Base-by-base conservation (phyloP, 129 eudicot species). In the Tagetes erecta region DNA sequence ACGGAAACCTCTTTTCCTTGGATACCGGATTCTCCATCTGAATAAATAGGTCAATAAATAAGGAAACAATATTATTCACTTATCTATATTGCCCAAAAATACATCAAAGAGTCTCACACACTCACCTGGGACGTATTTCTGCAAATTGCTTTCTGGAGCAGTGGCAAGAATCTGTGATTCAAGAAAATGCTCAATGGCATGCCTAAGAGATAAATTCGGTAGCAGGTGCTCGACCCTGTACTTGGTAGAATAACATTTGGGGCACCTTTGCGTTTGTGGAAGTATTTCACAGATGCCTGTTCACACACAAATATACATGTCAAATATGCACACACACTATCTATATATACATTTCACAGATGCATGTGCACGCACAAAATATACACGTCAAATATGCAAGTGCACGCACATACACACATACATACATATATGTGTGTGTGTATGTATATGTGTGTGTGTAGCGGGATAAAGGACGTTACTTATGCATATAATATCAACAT, bases 21-120 rank as follows among this genome's bases (percentile, higher is more conserved):
- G 71, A 90, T 88, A 65, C 95, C 92, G 75, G 98, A 93, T 86
- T 93, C 98, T 66, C 90, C 95, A 81, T 93, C 98, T 93, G 88
- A 67, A 84, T 40, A 8, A 31, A 33, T 31, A 47, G 34, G 40
- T 66, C 35, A 6, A 78, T 68, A 14, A 68, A 40, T 83, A 5
- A 34, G 27, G 44, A 31, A 13, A 20, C 41, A 30, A 13, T 37
- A 40, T 66, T 30, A 50, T 53, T 30, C 34, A 45, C 31, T 20
- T 44, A 13, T 36, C 45, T 36, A 62, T 6, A 71, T 58, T 5
- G 46, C 41, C 64, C 45, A 71, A 5, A 5, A 68, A 60, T 34
- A 67, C 46, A 67, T 42, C 56, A 39, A 74, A 39, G 5, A 33
- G 66, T 37, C 83, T 78, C 47, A 90, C 98, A 33, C 60, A 31